A percentile compares a stretch with the other conserved stretches of the same genome.
phyloP scores from a whole-genome alignment of 768 basidiomycete genomes.

The Rhodotorula kratochvilovae region DNA sequence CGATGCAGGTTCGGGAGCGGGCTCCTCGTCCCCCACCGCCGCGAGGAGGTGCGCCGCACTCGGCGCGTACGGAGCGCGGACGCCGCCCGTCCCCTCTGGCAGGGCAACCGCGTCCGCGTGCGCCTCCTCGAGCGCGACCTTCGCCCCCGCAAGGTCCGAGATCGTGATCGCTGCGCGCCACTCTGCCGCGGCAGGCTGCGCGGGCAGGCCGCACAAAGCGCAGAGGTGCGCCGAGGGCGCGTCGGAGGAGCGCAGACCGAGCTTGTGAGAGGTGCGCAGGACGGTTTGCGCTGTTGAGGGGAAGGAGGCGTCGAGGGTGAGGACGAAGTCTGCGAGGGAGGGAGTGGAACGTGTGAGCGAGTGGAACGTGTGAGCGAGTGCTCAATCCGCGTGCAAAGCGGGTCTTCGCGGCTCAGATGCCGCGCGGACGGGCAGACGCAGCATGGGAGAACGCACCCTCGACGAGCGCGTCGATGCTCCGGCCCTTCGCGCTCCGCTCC shows the following conservation, averaged over 20 bases:
- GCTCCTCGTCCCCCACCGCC: neutral
- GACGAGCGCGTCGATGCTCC: constrained; percentile 29
- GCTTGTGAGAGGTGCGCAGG: constrained; percentile 40
- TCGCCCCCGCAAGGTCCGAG: constrained; percentile 5
- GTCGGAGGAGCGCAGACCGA: constrained; percentile 31
- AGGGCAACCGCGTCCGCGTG: neutral
- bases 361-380: no score
- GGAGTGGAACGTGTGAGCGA: neutral
- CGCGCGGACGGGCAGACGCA: no score
- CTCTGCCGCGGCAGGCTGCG: constrained; percentile 11
- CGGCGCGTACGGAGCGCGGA: neutral
- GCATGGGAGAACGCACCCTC: constrained; percentile 19
- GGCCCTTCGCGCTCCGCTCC: constrained; percentile 16
- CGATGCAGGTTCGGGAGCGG: neutral
- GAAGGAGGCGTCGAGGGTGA: constrained; percentile 37
- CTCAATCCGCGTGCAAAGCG: no score
- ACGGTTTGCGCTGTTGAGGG: constrained; percentile 42
- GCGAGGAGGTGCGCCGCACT: neutral
- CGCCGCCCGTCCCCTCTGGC: neutral
- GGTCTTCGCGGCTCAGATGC: no score
- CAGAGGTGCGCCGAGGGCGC: neutral
- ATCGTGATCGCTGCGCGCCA: constrained; percentile 35
- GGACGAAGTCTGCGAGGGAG: constrained; percentile 23
- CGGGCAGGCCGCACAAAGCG: constrained; percentile 29
- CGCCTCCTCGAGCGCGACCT: neutral